Base-by-base conservation (phyloP, 192 early-diverging fungal species). In the Chytriomyces hyalinus region DNA sequence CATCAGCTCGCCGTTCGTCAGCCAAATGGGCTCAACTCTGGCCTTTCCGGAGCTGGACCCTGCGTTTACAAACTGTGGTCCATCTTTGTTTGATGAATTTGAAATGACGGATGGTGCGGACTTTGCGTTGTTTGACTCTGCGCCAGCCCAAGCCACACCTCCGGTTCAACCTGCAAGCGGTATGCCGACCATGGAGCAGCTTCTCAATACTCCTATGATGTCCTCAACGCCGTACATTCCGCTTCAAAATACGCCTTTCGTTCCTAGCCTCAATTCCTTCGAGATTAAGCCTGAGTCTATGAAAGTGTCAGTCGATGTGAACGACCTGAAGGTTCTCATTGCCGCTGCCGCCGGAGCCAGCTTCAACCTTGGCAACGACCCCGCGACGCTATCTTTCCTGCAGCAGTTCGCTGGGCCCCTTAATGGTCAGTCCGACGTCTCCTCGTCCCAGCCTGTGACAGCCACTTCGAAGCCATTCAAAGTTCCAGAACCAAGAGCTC, bases 31-130 rank as follows among this genome's bases (percentile, higher is more conserved):
- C 49, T 70, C 68, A 8, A 46, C 45, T 11, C 22, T n/a, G 5
- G 43, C 70, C 43, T 63, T 71, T 26, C 50, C 70, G 4, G 53
- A 57, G 53, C 53, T 57, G 53, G 71, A 73, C 71, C 71, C 71
- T 17, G 60, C 59, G n/a, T 73, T 62, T 44, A 63, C 71, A 6
- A 50, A 50, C 61, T 8, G 7, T 49, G 63, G 73, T 9, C 10
- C 22, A 5, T 64, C 64, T 8, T 44, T 75, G 62, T 66, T 75
- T 53, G 73, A 75, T 50, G 73, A 75, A 46, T 75, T 75, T 36
- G 22, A 20, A 11, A 28, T 70, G 47, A 13, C 53, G 0, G 13
- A n/a, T 13, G 53, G 53, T 20, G 53, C 13, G 13, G 53, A 57
- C 20, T 57, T 57, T 20, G 15, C 53, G 20, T 20, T 57, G 15